A percentile compares a stretch with the other conserved stretches of the same genome.
Evolutionary conservation across 805 yeast species (phyloP).

Genomic region (Grigorovia yakushimaensis): DNA sequence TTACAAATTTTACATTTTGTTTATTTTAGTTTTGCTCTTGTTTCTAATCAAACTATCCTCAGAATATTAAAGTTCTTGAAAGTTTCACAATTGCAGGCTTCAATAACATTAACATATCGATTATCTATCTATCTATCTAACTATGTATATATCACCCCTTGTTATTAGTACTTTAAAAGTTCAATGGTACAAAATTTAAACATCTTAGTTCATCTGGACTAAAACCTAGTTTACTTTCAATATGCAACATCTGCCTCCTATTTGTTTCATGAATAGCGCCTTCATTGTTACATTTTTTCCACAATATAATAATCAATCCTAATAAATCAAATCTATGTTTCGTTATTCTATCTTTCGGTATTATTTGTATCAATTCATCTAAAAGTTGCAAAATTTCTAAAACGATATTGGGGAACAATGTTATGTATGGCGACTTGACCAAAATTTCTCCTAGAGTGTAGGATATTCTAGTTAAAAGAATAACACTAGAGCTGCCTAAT

Average conservation of each 20-base stretch:
- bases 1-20: too few relatives aligned
- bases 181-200: too few relatives aligned
- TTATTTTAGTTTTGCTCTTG: too few relatives aligned
- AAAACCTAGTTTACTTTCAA: not conserved
- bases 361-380: conserved; percentile 2
- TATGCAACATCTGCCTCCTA: not conserved
- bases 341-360: conserved; percentile 15
- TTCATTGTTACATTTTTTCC: conserved; percentile 20
- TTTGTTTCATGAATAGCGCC: conserved; percentile 10
- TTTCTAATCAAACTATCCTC: too few relatives aligned
- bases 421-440: conserved; percentile 22
- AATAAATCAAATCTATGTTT: conserved; percentile 21
- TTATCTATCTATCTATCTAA: too few relatives aligned
- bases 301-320: conserved; percentile 13
- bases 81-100: too few relatives aligned
- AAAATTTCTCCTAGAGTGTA: conserved; percentile 22
- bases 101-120: too few relatives aligned
- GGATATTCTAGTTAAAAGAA: conserved; percentile 17
- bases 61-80: too few relatives aligned
- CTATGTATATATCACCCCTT: too few relatives aligned
- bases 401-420: conserved; percentile 12
- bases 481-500: conserved; percentile 1
- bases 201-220: not conserved
- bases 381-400: conserved; percentile 10
- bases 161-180: too few relatives aligned